phyloP scores from a whole-genome alignment of 768 basidiomycete genomes.

The Strobilomyces dryophilus region DNA sequence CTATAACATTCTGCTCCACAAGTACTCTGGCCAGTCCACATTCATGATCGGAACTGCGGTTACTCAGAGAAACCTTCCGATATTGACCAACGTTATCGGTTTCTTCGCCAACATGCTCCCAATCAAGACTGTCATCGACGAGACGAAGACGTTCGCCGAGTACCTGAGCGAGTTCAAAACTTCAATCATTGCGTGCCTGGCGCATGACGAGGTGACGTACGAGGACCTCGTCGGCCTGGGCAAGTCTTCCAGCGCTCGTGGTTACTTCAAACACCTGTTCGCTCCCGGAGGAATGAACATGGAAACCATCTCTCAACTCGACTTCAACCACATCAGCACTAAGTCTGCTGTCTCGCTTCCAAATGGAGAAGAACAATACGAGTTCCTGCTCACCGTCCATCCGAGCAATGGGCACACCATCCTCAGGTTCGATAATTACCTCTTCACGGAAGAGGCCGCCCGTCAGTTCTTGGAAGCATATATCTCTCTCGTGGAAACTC shows the following conservation, averaged over 20 bases:
- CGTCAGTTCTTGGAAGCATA: constrained; percentile 30
- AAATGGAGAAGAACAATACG: constrained; percentile 26
- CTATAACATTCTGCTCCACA: constrained; percentile 32
- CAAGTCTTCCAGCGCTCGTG: constrained; percentile 22
- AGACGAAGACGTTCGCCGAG: constrained; percentile 20
- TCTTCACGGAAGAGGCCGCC: constrained; percentile 26
- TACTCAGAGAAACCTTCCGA: constrained; percentile 28
- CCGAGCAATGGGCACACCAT: constrained; percentile 21
- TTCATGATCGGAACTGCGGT: constrained; percentile 30
- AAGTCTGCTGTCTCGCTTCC: constrained; percentile 22
- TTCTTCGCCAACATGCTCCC: constrained; percentile 32
- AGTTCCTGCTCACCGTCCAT: constrained; percentile 24
- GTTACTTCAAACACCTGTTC: constrained; percentile 32
- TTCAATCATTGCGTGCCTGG: constrained; percentile 18
- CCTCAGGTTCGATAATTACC: constrained; percentile 28
- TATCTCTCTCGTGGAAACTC: constrained; percentile 25
- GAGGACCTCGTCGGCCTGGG: constrained; percentile 28
- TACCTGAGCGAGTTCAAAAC: constrained; percentile 24
- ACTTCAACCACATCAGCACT: constrained; percentile 10
- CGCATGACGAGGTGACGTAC: constrained; percentile 28
- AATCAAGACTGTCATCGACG: constrained; percentile 26
- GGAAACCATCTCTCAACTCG: constrained; percentile 23
- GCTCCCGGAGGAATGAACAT: constrained; percentile 28
- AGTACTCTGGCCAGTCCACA: constrained; percentile 28
- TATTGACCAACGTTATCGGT: constrained; percentile 25